Percentiles rank a stretch among this genome's conserved stretches.
These are phyloP conservation scores for Cryphonectria parasitica DNA, from an alignment of 2,329 filamentous ascomycete genomes.

Conservation along the genomic window DNA sequence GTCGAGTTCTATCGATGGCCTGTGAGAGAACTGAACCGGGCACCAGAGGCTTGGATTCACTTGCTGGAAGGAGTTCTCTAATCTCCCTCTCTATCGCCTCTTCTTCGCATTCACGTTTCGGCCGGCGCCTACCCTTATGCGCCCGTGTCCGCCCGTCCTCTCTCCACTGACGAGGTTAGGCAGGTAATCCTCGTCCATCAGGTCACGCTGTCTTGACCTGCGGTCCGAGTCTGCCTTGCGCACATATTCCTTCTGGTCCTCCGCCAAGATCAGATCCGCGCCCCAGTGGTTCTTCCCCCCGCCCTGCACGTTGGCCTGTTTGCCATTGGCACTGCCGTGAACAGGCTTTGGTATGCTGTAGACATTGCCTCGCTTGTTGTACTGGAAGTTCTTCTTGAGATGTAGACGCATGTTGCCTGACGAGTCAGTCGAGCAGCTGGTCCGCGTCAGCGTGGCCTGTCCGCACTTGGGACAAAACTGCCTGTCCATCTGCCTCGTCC, in stretches of 20 bases:
- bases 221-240: slow-evolving; percentile 66
- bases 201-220: slow-evolving; percentile 72
- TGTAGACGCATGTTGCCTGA: slow-evolving; percentile 83
- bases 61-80: background rate
- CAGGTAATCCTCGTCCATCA: slow-evolving; percentile 95
- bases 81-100: slow-evolving; percentile 46
- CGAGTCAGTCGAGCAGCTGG: slow-evolving; percentile 81
- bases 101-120: slow-evolving; percentile 82
- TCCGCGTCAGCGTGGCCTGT: slow-evolving; percentile 81
- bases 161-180: slow-evolving; percentile 84
- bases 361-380: slow-evolving; percentile 89
- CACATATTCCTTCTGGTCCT: slow-evolving; percentile 94
- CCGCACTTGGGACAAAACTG: slow-evolving; percentile 95
- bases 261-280: slow-evolving; percentile 78
- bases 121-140: slow-evolving; percentile 81
- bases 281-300: slow-evolving; percentile 91
- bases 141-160: slow-evolving; percentile 65
- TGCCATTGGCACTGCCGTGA: slow-evolving; percentile 79
- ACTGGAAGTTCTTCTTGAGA: slow-evolving; percentile 93
- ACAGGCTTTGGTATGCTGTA: slow-evolving; percentile 93
- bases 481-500: slow-evolving; percentile 80
- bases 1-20: background rate
- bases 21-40: background rate
- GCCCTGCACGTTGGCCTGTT: slow-evolving; percentile 61
- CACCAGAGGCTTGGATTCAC: background rate